These are phyloP conservation scores for Rhizophora mangle DNA, from an alignment of 345 rosid species.

Conservation along the genomic window DNA sequence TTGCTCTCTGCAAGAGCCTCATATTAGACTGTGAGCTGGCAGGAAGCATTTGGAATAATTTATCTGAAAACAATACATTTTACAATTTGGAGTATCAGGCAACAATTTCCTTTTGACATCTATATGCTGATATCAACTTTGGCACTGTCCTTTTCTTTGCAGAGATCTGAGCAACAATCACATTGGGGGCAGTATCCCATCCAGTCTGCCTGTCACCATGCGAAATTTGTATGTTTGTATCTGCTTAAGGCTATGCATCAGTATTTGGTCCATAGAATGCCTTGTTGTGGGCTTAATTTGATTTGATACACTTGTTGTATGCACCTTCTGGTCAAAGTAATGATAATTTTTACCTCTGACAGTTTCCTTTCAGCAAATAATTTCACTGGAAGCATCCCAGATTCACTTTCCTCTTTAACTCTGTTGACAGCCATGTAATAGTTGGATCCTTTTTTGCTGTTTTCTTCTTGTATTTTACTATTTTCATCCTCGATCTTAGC, in stretches of 20 bases:
- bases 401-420: constrained; percentile 60
- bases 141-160: constrained; percentile 24
- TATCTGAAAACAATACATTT: not conserved
- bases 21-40: not conserved
- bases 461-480: constrained; percentile 4
- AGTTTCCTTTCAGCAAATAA: constrained; percentile 91
- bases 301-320: not conserved
- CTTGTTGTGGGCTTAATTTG: not conserved
- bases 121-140: constrained; percentile 1
- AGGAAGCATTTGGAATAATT: not conserved
- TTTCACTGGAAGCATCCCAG: constrained; percentile 91
- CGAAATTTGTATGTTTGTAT: constrained; percentile 49
- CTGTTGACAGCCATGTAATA: constrained; percentile 66
- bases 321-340: constrained; percentile 15
- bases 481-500: not conserved
- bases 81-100: not conserved
- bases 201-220: constrained; percentile 72
- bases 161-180: constrained; percentile 92
- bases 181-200: constrained; percentile 89
- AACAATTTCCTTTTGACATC: not conserved
- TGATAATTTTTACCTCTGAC: constrained; percentile 48
- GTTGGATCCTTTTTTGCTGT: constrained; percentile 6
- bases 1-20: no score
- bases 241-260: not conserved
- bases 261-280: not conserved